Evolutionary conservation across 2,329 filamentous ascomycete species (phyloP).

Genomic region (Diaporthe destruens): DNA sequence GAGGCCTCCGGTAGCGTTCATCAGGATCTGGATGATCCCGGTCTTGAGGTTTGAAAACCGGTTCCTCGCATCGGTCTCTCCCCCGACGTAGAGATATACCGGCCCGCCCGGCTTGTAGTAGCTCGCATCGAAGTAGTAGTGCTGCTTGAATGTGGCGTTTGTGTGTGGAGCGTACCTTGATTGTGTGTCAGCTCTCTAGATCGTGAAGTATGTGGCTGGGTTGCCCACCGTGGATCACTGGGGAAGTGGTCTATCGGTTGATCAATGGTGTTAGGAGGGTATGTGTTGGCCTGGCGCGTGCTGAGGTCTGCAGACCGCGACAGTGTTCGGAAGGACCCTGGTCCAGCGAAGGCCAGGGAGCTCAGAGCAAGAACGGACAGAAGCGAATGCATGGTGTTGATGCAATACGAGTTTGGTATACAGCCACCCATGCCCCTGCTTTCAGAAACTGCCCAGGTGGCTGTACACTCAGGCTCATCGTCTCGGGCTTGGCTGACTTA

Average conservation of each 20-base stretch:
- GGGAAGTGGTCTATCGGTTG: slow-evolving; percentile 61
- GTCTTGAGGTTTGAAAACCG: slow-evolving; percentile 48
- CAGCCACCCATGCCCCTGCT: neutral
- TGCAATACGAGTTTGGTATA: neutral
- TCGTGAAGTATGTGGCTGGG: too few species aligned
- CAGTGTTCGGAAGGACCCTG: neutral
- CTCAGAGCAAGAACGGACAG: slow-evolving; percentile 16
- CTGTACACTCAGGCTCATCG: too few species aligned
- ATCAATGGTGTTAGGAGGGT: slow-evolving; percentile 48
- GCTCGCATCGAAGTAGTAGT: slow-evolving; percentile 65
- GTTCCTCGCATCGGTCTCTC: slow-evolving; percentile 49
- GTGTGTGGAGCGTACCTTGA: slow-evolving; percentile 54
- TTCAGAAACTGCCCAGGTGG: too few species aligned
- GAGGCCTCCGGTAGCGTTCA: slow-evolving; percentile 65
- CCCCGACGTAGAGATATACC: slow-evolving; percentile 51
- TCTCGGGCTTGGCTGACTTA: neutral
- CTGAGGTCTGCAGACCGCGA: neutral
- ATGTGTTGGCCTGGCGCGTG: slow-evolving; percentile 38
- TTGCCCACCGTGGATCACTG: slow-evolving; percentile 46
- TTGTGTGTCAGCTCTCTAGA: neutral
- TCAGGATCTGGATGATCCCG: slow-evolving; percentile 64
- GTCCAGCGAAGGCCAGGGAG: slow-evolving; percentile 37
- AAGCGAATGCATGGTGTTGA: slow-evolving; percentile 31
- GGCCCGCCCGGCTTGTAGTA: slow-evolving; percentile 67
- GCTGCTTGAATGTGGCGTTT: slow-evolving; percentile 65